Base-by-base conservation (phyloP, 2,329 filamentous ascomycete genomes). In the Phialophora expanda region DNA sequence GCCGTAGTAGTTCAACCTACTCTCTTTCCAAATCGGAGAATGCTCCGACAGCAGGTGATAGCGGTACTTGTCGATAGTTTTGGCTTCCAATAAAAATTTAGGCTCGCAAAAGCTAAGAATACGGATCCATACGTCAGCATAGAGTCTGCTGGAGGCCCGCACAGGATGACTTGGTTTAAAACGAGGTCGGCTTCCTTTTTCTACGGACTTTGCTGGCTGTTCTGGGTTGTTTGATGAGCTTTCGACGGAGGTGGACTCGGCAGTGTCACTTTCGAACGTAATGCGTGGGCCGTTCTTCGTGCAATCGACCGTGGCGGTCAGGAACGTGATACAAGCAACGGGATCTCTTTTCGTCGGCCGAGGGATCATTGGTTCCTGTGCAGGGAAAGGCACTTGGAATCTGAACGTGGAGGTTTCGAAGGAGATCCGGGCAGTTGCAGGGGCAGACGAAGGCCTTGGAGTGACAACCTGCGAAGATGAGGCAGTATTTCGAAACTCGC, bases 41-140 rank as follows among this genome's bases (percentile, higher is more conserved):
- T 66, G 60, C 12, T 70, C 56, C 8, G 55, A 59, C 20, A 73
- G 58, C 14, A 71, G 64, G 9, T 61, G 56, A 46, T 67, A 65
- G 57, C 69, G 69, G 50, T 56, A 54, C 32, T 38, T 54, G 58
- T 63, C 70, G 11, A 73, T 65, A 8, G 68, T 68, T 64, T 69
- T 70, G 11, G 65, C 67, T 46, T 66, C 60, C 14, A 71, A 50
- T 11, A 73, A 56, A 46, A 70, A 66, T 53, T 62, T 69, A 9
- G 69, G 68, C 20, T 71, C 64, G 50, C 66, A 70, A 53, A 67
- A 69, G 48, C 65, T 59, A 14, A 73, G 63, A n/a, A 73, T 68
- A 8, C 44, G 38, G 50, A 64, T 61, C 71, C 71, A 73, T 11
- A 70, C 63, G 61, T 71, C 71, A 28, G 54, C 65, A 20, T 71